Base-by-base conservation (phyloP, 306 rosid genomes). In the Lupinus albus region DNA sequence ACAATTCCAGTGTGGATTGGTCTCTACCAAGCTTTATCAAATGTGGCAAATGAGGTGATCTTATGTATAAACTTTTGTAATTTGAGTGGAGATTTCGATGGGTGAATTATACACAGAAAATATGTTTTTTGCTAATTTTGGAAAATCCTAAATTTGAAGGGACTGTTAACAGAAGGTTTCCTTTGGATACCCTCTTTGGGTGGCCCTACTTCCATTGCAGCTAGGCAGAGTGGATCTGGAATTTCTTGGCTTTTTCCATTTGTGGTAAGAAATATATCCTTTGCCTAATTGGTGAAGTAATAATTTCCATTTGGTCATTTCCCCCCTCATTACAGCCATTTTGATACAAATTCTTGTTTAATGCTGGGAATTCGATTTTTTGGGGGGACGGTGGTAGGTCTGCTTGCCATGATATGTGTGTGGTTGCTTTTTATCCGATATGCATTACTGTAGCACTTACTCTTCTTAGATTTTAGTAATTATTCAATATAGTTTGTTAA, bases 1-100 rank as follows among this genome's bases (percentile, higher is more conserved):
- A 94, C 99, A 16, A 90, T 94, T 77, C 99, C 99, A 7, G 99
- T 94, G 33, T 94, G 96, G 96, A 90, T 94, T 71, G 99, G 99
- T 71, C 83, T 94, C 60, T 94, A 94, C 81, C 99, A 94, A 82
- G 99, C 99, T 60, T 92, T 90, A 57, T 94, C 99, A 35, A 94
- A 94, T 73, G 99, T 94, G 86, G 99, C 99, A 49, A 94, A 94
- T 68, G 99, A 94, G 89, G 99, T 89, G 81, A 76, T 18, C 57
- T 28, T 55, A 38, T 12, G 64, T 14, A 68, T 57, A 17, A 30
- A 42, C 44, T 51, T 57, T 64, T 13, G 64, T 16, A 50, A 25
- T 49, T 78, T 17, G 13, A 66, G 62, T 60, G 11, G 68, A 33
- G 48, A 48, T 41, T 67, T 60, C 67, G 49, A 54, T 56, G 36